Conservation (phyloP, 2,329 filamentous ascomycete genomes). For the Epicoccum nigrum region DNA sequence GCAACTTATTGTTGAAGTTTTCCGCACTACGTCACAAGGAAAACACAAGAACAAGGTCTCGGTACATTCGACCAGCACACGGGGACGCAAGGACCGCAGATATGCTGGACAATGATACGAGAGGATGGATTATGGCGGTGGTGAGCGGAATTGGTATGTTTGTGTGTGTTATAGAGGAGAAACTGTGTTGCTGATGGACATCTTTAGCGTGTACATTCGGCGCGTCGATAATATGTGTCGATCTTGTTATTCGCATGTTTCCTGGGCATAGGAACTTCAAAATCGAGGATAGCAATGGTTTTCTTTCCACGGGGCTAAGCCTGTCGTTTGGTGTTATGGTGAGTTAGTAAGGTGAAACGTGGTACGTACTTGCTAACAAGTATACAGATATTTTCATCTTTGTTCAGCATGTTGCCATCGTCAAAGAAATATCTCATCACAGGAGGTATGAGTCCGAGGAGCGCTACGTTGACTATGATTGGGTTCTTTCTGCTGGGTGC, state of each 20-base stretch:
- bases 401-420: slow-evolving; percentile 92
- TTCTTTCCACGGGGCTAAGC: slow-evolving; percentile 86
- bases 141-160: slow-evolving; percentile 75
- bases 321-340: slow-evolving; percentile 98
- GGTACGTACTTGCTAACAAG: slow-evolving; percentile 19
- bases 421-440: slow-evolving; percentile 77
- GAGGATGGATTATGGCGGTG: slow-evolving; percentile 90
- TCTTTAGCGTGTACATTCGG: slow-evolving; percentile 47
- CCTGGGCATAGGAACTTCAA: slow-evolving; percentile 78
- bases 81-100: neutral
- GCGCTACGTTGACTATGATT: slow-evolving; percentile 72
- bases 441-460: slow-evolving; percentile 69
- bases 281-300: slow-evolving; percentile 87
- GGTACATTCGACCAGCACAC: neutral
- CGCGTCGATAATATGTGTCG: slow-evolving; percentile 85
- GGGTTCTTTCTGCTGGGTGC: slow-evolving; percentile 74
- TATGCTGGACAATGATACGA: slow-evolving; percentile 65
- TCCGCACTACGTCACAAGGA: slow-evolving; percentile 28
- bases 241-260: slow-evolving; percentile 74
- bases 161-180: neutral
- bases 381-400: slow-evolving; percentile 80
- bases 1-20: slow-evolving; percentile 10
- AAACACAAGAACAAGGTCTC: slow-evolving; percentile 29
- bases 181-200: slow-evolving; percentile 19
- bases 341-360: slow-evolving; percentile 4